These are phyloP conservation scores for Atkinsonella texensis DNA, from an alignment of 2,329 filamentous ascomycete species.

Conservation along the genomic window DNA sequence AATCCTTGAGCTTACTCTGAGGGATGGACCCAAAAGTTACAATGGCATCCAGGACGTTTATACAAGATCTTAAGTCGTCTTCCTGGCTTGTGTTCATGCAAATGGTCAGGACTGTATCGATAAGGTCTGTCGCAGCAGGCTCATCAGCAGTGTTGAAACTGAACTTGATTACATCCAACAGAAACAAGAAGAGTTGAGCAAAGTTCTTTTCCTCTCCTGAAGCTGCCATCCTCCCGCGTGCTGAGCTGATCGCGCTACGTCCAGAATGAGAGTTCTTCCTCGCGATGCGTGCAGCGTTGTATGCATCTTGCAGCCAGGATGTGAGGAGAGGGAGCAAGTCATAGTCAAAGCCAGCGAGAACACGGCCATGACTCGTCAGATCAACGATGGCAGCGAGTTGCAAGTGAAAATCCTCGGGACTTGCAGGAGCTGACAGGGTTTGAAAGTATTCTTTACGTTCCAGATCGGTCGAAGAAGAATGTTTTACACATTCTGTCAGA, in stretches of 20 bases:
- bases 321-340: constrained; percentile 51
- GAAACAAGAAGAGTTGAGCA: constrained; percentile 50
- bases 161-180: constrained; percentile 62
- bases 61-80: constrained; percentile 54
- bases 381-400: constrained; percentile 53
- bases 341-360: constrained; percentile 55
- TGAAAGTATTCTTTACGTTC: constrained; percentile 56
- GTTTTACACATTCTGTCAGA: constrained; percentile 52
- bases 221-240: constrained; percentile 24
- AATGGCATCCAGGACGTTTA: constrained; percentile 56
- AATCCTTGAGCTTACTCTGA: constrained; percentile 46
- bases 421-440: constrained; percentile 43
- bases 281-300: constrained; percentile 38
- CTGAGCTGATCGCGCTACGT: constrained; percentile 23
- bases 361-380: constrained; percentile 48
- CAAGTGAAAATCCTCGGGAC: constrained; percentile 51
- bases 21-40: constrained; percentile 64
- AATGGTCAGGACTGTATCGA: constrained; percentile 51
- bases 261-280: constrained; percentile 31
- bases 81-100: constrained; percentile 55
- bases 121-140: constrained; percentile 45
- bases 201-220: constrained; percentile 50
- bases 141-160: constrained; percentile 59
- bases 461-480: constrained; percentile 49
- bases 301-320: constrained; percentile 45